Conservation (phyloP, 2,329 filamentous ascomycete species). For the Fusarium pseudoanthophilum region DNA sequence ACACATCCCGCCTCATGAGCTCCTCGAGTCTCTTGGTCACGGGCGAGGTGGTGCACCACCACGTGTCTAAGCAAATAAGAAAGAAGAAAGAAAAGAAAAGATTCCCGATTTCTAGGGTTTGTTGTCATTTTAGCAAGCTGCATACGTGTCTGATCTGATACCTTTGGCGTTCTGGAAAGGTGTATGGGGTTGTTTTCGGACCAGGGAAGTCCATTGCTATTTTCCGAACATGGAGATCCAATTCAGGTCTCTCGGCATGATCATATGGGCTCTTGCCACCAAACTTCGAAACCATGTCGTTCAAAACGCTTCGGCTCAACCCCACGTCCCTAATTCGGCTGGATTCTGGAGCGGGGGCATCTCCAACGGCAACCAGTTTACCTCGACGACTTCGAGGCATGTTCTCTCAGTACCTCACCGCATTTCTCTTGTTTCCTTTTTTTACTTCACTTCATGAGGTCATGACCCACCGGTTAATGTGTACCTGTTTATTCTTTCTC, state of each 20-base stretch:
- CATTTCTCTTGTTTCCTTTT: constrained; percentile 14
- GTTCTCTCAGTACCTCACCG: constrained; percentile 20
- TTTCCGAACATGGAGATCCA: constrained; percentile 31
- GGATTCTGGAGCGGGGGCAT: constrained; percentile 33
- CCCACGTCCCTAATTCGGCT: constrained; percentile 37
- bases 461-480: constrained; percentile 51
- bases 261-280: constrained; percentile 16
- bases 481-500: constrained; percentile 46
- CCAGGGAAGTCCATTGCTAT: constrained; percentile 31
- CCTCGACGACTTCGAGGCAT: constrained; percentile 10
- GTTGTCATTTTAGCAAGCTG: constrained; percentile 45
- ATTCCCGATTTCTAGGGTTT: constrained; percentile 20
- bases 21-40: constrained; percentile 64
- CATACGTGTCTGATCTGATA: constrained; percentile 44
- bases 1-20: constrained; percentile 69
- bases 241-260: constrained; percentile 25
- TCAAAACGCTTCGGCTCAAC: constrained; percentile 18
- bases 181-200: constrained; percentile 39
- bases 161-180: constrained; percentile 53
- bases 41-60: constrained; percentile 62
- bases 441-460: constrained; percentile 47
- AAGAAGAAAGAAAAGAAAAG: not conserved
- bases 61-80: constrained; percentile 55
- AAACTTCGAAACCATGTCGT: constrained; percentile 10
- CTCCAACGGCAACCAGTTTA: constrained; percentile 10